Evolutionary conservation across 305 asterid genomes (phyloP).

Genomic region (Rubia peregrina): DNA sequence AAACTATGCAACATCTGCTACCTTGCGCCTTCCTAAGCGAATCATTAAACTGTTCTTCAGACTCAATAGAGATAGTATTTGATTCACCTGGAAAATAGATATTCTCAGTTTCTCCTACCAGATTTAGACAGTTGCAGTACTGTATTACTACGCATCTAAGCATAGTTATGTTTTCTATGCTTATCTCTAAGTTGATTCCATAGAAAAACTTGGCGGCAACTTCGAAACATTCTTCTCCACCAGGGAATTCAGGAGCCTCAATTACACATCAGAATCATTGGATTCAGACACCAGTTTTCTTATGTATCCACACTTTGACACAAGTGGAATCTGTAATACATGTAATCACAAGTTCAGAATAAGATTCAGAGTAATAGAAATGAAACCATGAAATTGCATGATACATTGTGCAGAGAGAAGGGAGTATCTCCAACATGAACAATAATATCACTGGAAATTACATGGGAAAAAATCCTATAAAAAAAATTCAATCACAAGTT

Average conservation of each 20-base stretch:
- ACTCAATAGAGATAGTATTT: conserved; percentile 58
- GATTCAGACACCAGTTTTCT: conserved; percentile 53
- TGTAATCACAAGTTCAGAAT: conserved; percentile 6
- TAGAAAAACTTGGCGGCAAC: conserved; percentile 84
- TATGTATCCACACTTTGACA: conserved; percentile 74
- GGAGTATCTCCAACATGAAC: conserved; percentile 57
- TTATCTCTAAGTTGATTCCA: conserved; percentile 75
- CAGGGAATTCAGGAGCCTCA: conserved; percentile 63
- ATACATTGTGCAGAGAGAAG: conserved; percentile 76
- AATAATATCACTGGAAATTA: conserved; percentile 66
- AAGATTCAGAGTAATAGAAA: not conserved
- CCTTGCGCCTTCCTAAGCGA: conserved; percentile 74
- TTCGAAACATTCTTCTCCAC: conserved; percentile 80
- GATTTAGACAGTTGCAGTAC: not conserved
- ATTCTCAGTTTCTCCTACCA: conserved; percentile 13
- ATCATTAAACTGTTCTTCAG: conserved; percentile 66
- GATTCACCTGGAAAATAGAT: conserved; percentile 45
- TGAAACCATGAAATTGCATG: not conserved
- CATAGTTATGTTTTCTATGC: conserved; percentile 57
- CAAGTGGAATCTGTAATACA: conserved; percentile 62
- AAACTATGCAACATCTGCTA: conserved; percentile 15
- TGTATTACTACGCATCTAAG: conserved; percentile 16
- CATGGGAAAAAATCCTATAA: conserved; percentile 70
- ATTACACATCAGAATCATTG: conserved; percentile 32
- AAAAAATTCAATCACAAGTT: conserved; percentile 8